These are phyloP conservation scores for Prinsepia uniflora DNA, from an alignment of 306 rosid genomes.

Conservation along the genomic window DNA sequence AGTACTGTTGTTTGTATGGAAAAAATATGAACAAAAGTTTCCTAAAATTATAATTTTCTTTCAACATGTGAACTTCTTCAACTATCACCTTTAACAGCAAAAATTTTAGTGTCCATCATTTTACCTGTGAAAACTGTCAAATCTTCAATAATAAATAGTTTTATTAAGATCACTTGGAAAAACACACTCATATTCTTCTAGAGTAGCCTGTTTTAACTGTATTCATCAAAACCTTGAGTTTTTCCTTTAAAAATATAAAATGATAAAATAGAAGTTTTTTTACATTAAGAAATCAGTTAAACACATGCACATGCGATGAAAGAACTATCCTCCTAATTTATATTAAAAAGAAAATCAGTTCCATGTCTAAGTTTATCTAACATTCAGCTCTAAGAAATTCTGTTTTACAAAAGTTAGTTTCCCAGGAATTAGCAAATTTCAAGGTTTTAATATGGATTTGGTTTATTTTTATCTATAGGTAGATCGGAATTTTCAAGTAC, in stretches of 20 bases:
- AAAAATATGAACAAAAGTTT: neutral
- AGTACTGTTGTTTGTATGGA: neutral
- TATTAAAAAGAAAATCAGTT: neutral
- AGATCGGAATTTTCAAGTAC: neutral
- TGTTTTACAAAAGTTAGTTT: too few species aligned
- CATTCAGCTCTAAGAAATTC: neutral
- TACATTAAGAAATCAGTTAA: too few species aligned
- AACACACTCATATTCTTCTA: neutral
- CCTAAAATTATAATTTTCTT: neutral
- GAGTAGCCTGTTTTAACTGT: too few species aligned
- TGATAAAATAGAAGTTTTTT: too few species aligned
- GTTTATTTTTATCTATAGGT: too few species aligned
- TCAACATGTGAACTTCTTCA: neutral
- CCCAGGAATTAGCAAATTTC: too few species aligned
- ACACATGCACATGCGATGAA: too few species aligned
- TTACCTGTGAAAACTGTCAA: neutral
- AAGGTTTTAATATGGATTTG: too few species aligned
- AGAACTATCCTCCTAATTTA: neutral
- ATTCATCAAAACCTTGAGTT: too few species aligned
- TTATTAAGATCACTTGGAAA: neutral
- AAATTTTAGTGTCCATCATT: neutral
- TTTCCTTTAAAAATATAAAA: too few species aligned
- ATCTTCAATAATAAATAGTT: neutral
- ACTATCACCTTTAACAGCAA: neutral
- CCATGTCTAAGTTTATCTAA: neutral